phyloP scores from a whole-genome alignment of 78 protist species.

The Abeoforma whisleri region DNA sequence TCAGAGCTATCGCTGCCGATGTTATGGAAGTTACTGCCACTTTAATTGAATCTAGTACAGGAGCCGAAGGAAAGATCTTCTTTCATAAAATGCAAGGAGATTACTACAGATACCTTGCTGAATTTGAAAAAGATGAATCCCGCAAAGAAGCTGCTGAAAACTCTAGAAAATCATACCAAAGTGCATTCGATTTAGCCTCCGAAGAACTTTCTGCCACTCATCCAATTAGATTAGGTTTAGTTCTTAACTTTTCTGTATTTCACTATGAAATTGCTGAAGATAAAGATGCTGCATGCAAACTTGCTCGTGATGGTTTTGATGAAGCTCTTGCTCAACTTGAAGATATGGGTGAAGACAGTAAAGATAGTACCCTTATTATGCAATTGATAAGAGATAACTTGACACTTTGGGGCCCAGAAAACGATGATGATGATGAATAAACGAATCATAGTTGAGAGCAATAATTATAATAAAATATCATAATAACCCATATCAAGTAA shows the following conservation, averaged over 20 bases:
- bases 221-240: conserved; percentile 97
- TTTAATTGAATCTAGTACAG: not conserved
- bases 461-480: too few relatives aligned
- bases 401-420: conserved; percentile 87
- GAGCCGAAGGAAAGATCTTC: conserved; percentile 60
- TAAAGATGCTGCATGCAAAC: conserved; percentile 62
- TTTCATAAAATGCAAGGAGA: conserved; percentile 79
- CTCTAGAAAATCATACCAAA: conserved; percentile 55
- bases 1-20: not conserved
- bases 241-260: conserved; percentile 97
- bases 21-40: not conserved
- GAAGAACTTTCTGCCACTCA: conserved; percentile 82
- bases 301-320: conserved; percentile 79
- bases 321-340: conserved; percentile 79
- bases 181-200: conserved; percentile 64
- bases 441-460: too few relatives aligned
- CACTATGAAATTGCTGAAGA: conserved; percentile 85
- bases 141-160: conserved; percentile 55
- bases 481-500: too few relatives aligned
- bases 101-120: conserved; percentile 84
- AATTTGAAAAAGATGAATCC: conserved; percentile 51
- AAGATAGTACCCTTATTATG: conserved; percentile 90
- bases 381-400: conserved; percentile 93
- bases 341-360: conserved; percentile 79
- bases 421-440: conserved; percentile 46